Conservation (phyloP, 2,329 filamentous ascomycete genomes). For the Iodosphaeria phyllophila region DNA sequence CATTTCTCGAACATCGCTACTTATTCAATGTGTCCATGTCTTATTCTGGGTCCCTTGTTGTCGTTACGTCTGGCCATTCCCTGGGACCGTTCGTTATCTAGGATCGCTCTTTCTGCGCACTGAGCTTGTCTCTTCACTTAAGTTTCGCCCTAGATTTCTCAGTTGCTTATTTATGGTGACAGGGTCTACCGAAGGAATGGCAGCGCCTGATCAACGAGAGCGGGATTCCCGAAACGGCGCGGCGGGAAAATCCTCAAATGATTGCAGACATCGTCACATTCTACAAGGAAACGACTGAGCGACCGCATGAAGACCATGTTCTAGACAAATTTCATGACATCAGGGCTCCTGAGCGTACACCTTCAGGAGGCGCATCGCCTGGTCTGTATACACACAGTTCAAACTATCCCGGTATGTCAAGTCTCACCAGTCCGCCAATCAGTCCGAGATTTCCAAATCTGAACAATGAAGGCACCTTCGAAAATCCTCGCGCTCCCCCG, state of each 20-base stretch:
- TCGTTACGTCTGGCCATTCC: no score
- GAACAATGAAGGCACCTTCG: constrained; percentile 85
- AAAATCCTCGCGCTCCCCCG: constrained; percentile 85
- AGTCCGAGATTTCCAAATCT: constrained; percentile 72
- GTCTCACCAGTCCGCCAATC: constrained; percentile 57
- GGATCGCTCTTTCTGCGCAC: no score
- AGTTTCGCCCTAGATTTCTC: no score
- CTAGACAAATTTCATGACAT: constrained; percentile 95
- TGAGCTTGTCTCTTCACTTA: no score
- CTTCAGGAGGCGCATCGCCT: constrained; percentile 28
- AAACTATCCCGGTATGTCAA: constrained; percentile 37
- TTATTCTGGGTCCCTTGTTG: no score
- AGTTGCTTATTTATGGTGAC: constrained; percentile 5
- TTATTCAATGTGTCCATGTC: no score
- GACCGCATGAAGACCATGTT: constrained; percentile 63
- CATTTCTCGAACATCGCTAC: no score
- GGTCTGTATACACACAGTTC: constrained; percentile 34
- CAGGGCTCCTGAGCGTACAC: constrained; percentile 34
- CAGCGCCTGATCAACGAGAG: constrained; percentile 88
- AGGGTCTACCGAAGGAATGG: constrained; percentile 97
- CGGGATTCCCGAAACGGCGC: constrained; percentile 89
- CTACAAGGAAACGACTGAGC: constrained; percentile 84
- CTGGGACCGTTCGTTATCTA: no score
- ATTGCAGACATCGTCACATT: constrained; percentile 93
- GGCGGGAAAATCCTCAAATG: constrained; percentile 86